A percentile compares a stretch with the other conserved stretches of the same genome.
Evolutionary conservation across 176 grass and related monocot species (phyloP).

Genomic region (Oryza coarctata): DNA sequence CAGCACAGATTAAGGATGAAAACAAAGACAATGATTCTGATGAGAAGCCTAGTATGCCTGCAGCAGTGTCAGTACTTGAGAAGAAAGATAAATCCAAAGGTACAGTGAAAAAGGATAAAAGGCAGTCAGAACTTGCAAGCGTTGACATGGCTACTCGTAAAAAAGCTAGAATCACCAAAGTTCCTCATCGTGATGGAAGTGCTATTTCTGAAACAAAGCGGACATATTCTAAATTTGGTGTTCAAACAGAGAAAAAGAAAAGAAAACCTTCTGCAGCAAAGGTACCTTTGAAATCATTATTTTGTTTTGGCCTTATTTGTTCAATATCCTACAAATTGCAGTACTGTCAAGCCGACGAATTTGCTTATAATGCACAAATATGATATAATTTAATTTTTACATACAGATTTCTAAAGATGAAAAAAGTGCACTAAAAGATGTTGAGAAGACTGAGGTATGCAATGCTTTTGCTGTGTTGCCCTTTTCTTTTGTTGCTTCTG

Average conservation of each 20-base stretch:
- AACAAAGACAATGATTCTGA: constrained; percentile 64
- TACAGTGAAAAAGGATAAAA: constrained; percentile 64
- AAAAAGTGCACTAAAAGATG: constrained; percentile 46
- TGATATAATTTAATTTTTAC: constrained; percentile 24
- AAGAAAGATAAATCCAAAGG: constrained; percentile 61
- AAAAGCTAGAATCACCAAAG: constrained; percentile 65
- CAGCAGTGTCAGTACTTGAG: constrained; percentile 39
- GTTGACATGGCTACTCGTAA: constrained; percentile 55
- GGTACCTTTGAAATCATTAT: constrained; percentile 44
- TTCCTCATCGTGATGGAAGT: constrained; percentile 51
- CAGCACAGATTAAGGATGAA: constrained; percentile 87
- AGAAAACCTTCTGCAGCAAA: constrained; percentile 56
- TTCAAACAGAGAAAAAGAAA: constrained; percentile 74
- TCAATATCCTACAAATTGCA: background rate
- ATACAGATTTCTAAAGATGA: constrained; percentile 52
- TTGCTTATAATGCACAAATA: constrained; percentile 27
- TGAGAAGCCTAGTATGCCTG: constrained; percentile 57
- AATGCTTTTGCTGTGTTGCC: background rate
- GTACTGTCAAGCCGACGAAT: background rate
- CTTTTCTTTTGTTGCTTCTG: constrained; percentile 14
- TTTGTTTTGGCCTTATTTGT: background rate
- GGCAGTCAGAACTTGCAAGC: constrained; percentile 54
- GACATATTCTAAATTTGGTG: constrained; percentile 50
- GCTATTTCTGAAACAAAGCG: constrained; percentile 76
- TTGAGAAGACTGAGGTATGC: constrained; percentile 54